phyloP scores from a whole-genome alignment of 2,329 filamentous ascomycete genomes.

The Calycina marina region DNA sequence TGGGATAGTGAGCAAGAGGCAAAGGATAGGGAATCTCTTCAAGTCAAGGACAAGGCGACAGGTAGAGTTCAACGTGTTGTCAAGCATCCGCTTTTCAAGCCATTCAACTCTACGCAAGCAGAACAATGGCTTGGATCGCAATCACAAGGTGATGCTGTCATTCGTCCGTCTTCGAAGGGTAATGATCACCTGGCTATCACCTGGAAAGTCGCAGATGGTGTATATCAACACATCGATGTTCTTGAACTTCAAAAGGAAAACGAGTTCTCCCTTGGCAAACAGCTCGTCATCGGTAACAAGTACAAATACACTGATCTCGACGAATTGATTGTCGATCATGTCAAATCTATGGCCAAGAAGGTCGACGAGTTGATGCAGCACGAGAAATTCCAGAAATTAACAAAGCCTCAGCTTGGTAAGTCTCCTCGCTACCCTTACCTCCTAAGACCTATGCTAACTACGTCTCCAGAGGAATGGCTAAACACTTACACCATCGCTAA shows the following conservation, averaged over 20 bases:
- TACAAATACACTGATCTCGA: constrained; percentile 93
- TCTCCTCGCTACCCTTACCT: constrained; percentile 11
- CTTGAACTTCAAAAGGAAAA: constrained; percentile 94
- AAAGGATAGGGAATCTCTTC: constrained; percentile 66
- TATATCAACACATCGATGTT: constrained; percentile 98
- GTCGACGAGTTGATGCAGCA: constrained; percentile 91
- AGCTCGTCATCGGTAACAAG: constrained; percentile 72
- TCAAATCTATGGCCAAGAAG: constrained; percentile 96
- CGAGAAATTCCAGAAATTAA: constrained; percentile 82
- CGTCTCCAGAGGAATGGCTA: constrained; percentile 69
- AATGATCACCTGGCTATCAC: constrained; percentile 91
- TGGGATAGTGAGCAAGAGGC: constrained; percentile 81
- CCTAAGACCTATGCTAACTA: constrained; percentile 1
- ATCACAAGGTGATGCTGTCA: constrained; percentile 77
- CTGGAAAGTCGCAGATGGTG: constrained; percentile 91
- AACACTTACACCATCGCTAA: constrained; percentile 94
- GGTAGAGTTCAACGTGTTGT: constrained; percentile 87
- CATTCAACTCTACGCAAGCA: constrained; percentile 83
- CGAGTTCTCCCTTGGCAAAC: constrained; percentile 82
- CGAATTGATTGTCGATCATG: constrained; percentile 91
- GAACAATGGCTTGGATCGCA: constrained; percentile 87
- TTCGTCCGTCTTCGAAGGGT: constrained; percentile 88
- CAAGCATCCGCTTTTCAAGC: constrained; percentile 91
- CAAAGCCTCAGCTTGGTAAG: constrained; percentile 72
- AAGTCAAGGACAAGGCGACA: constrained; percentile 73